Percentiles rank a stretch among this genome's conserved stretches.
phyloP scores from a whole-genome alignment of 164 flowering plant genomes.

The Berberis thunbergii region DNA sequence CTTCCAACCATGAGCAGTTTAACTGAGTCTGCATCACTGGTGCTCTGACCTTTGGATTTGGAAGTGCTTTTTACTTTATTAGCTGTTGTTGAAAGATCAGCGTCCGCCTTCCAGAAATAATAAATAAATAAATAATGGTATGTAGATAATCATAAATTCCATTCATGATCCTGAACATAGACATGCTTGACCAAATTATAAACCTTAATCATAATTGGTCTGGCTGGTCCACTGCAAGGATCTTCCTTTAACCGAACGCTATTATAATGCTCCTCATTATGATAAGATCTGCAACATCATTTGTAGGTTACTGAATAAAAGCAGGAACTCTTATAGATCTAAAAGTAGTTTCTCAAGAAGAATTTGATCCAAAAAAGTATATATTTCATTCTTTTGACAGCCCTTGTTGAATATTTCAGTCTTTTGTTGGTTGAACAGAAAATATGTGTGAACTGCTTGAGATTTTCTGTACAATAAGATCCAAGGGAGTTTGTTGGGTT shows the following conservation, averaged over 20 bases:
- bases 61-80: slow-evolving; percentile 34
- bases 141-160: slow-evolving; percentile 1
- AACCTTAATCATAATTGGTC: slow-evolving; percentile 66
- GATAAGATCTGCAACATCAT: slow-evolving; percentile 62
- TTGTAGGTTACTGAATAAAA: neutral
- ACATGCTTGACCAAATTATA: slow-evolving; percentile 4
- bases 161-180: neutral
- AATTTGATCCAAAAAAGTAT: neutral
- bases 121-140: neutral
- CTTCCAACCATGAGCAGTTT: slow-evolving; percentile 65
- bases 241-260: slow-evolving; percentile 77
- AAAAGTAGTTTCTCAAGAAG: neutral
- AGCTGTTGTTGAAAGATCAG: slow-evolving; percentile 50
- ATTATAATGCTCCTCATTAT: slow-evolving; percentile 84
- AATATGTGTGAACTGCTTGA: too few relatives aligned
- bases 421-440: too few relatives aligned
- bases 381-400: too few relatives aligned
- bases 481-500: too few relatives aligned
- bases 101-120: slow-evolving; percentile 64
- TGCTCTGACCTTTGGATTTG: slow-evolving; percentile 27
- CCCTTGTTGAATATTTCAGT: too few relatives aligned
- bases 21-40: slow-evolving; percentile 30
- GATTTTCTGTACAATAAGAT: too few relatives aligned
- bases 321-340: too few relatives aligned
- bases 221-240: slow-evolving; percentile 66